Base-by-base conservation (phyloP, 192 early-diverging fungal genomes). In the Coemansia sp. region DNA sequence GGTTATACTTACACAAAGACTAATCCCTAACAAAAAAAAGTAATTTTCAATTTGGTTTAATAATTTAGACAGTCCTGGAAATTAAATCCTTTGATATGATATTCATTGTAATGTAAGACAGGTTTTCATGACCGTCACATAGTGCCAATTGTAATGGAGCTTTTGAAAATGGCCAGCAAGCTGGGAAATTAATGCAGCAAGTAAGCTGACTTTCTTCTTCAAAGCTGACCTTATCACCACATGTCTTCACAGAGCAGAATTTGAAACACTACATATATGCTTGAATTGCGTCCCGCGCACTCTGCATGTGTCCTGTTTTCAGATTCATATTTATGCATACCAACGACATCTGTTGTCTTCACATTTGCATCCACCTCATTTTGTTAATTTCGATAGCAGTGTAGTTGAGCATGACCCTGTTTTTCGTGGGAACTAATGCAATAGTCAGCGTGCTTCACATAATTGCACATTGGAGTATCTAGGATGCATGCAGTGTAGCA, bases 1-100 rank as follows among this genome's bases (percentile, higher is more conserved):
- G 78, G 38, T 69, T 21, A 52, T 55, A 37, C 69, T 81, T 39
- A 63, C 78, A 3, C 59, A 45, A 22, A 63, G 37, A 22, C 73
- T 81, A 66, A 62, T 65, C 29, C 43, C 14, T 47, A n/a, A 47
- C 14, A 47, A 47, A 47, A 23, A 56, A 27, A 35, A 35, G 8
- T 35, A 35, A 19, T 49, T 21, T 49, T 5, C 47, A 25, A 29
- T 19, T 37, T 21, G 25, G 35, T 35, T 35, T 35, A 35, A 35
- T 35, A 35, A 35, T 35, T 35, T 35, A 35, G 32, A 6, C 7
- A 27, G 32, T 35, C 32, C 32, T 8, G 8, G 8, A 35, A 35
- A 35, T 35, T 35, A 35, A 35, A 35, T 35, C 32, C 8, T 35
- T 8, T 6, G 32, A 35, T 8, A 35, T 35, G 32, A 9, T 35